phyloP scores from a whole-genome alignment of 2,329 filamentous ascomycete genomes.

The Trichoderma breve region DNA sequence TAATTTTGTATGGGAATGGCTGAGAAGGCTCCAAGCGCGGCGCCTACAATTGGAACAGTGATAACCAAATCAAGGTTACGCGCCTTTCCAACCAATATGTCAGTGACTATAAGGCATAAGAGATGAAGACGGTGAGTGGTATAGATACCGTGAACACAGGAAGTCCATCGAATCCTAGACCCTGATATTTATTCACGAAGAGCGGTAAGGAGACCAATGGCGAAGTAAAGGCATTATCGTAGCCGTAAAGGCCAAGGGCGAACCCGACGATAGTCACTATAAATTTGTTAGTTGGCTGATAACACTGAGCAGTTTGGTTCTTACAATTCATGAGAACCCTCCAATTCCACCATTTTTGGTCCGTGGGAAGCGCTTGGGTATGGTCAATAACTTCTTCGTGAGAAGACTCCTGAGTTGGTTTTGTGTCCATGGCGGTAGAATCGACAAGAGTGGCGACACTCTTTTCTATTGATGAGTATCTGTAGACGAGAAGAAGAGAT shows the following conservation, averaged over 20 bases:
- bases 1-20: background rate
- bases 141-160: background rate
- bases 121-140: background rate
- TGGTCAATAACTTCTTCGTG: background rate
- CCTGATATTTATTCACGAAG: background rate
- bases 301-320: background rate
- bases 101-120: background rate
- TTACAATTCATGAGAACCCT: background rate
- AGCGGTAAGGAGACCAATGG: background rate
- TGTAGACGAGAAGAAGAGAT: background rate
- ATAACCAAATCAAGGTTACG: background rate
- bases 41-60: background rate
- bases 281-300: background rate
- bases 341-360: background rate
- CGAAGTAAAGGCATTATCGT: background rate
- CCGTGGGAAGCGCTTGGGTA: background rate
- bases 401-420: background rate
- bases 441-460: background rate
- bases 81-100: background rate
- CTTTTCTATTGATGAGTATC: background rate
- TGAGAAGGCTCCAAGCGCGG: background rate
- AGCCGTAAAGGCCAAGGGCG: background rate
- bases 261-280: background rate
- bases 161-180: background rate
- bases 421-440: background rate